Evolutionary conservation across 1,139 yeast genomes (phyloP).

Genomic region (Candida tropicalis): DNA sequence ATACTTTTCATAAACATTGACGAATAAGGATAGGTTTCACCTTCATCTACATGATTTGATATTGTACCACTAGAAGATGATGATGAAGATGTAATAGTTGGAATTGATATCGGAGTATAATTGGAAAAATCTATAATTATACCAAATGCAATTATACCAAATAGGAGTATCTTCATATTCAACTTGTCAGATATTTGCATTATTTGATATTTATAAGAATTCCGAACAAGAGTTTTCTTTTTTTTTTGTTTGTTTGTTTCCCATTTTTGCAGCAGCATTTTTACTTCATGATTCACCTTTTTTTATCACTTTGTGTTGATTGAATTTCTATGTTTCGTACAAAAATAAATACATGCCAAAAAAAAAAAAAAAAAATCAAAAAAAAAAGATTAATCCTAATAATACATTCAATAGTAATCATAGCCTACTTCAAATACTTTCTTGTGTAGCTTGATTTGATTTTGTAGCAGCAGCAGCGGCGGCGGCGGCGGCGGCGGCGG

Average conservation of each 20-base stretch:
- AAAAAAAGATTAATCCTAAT: background rate
- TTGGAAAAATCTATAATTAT: constrained; percentile 7
- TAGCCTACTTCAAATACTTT: background rate
- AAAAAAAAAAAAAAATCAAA: background rate
- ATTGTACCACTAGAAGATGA: no score
- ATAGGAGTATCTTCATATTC: background rate
- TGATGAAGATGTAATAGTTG: background rate
- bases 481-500: background rate
- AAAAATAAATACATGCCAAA: background rate
- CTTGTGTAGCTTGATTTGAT: background rate
- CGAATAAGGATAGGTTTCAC: constrained; percentile 9
- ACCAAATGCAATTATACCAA: background rate
- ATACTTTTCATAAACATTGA: constrained; percentile 7
- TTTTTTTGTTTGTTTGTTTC: no score
- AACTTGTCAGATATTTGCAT: no score
- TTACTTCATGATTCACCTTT: background rate
- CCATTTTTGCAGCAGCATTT: constrained; percentile 8
- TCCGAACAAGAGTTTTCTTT: background rate
- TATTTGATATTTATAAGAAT: background rate
- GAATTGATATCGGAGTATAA: constrained; percentile 2
- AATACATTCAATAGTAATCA: background rate
- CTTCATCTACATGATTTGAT: background rate
- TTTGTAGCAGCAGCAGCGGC: background rate
- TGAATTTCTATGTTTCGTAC: no score
- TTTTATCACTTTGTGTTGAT: background rate